Conservation (phyloP, 164 flowering plant species). For the Brasenia schreberi region DNA sequence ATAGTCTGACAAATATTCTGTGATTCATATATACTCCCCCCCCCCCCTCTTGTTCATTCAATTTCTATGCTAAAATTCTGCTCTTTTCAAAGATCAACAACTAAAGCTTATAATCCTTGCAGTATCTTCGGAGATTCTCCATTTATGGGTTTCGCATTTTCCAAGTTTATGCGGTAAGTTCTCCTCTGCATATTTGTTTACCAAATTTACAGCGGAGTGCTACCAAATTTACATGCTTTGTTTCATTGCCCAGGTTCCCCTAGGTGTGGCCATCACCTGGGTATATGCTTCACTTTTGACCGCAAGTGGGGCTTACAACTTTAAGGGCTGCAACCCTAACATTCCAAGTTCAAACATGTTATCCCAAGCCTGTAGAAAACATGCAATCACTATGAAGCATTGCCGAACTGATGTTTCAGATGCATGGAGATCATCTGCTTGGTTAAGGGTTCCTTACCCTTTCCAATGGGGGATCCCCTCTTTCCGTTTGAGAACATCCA, state of each 20-base stretch:
- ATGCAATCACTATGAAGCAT: constrained; percentile 79
- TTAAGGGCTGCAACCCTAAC: constrained; percentile 61
- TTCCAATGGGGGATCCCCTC: constrained; percentile 92
- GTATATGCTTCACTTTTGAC: constrained; percentile 80
- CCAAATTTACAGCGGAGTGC: background rate
- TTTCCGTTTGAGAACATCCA: constrained; percentile 58
- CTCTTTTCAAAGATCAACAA: background rate
- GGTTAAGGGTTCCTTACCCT: constrained; percentile 87
- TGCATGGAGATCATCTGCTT: constrained; percentile 70
- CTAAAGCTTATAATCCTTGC: constrained; percentile 7
- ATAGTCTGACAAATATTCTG: background rate
- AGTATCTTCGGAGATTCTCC: constrained; percentile 85
- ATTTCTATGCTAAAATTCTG: background rate
- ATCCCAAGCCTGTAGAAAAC: constrained; percentile 53
- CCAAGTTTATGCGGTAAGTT: constrained; percentile 74
- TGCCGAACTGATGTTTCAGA: constrained; percentile 85
- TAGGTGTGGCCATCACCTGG: constrained; percentile 68
- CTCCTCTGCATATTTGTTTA: background rate
- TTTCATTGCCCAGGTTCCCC: constrained; percentile 56
- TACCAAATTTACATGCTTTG: background rate
- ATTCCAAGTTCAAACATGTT: constrained; percentile 78
- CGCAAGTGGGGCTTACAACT: constrained; percentile 79
- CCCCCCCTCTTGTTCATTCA: background rate
- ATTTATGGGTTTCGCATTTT: constrained; percentile 59
- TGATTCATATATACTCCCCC: background rate